Conservation (phyloP, 148 eudicot genomes). For the Chenopodium album region DNA sequence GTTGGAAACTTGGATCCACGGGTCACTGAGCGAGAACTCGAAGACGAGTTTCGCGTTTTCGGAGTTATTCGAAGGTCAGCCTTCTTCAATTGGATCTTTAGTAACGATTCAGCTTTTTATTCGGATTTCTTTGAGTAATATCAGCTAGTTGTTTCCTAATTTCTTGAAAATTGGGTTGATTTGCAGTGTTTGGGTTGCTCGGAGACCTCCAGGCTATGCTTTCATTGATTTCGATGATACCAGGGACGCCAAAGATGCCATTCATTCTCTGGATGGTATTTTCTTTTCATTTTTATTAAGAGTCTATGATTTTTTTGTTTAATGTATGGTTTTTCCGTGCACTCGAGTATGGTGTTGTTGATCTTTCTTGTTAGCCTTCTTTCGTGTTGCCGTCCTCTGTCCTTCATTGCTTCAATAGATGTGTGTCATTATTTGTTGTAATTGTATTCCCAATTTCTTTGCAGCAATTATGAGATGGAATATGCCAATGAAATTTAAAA, state of each 20-base stretch:
- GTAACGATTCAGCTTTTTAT: no score
- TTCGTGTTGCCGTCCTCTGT: no score
- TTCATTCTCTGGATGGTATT: constrained; percentile 76
- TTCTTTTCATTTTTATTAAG: background rate
- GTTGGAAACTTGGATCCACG: constrained; percentile 88
- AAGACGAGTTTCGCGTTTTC: constrained; percentile 80
- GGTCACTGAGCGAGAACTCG: constrained; percentile 85
- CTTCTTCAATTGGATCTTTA: background rate
- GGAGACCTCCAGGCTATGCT: constrained; percentile 97
- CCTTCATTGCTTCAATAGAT: no score
- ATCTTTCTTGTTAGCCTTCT: no score
- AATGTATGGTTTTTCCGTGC: no score
- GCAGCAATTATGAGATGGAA: no score
- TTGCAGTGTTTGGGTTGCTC: constrained; percentile 97
- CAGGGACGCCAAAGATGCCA: constrained; percentile 92
- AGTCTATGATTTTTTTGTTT: background rate
- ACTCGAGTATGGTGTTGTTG: no score
- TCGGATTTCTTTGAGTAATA: background rate
- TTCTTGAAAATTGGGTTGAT: background rate
- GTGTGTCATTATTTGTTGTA: no score
- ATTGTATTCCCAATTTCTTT: no score
- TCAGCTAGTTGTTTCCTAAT: no score
- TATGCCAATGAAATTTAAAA: no score
- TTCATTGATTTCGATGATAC: constrained; percentile 91
- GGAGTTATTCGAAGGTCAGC: constrained; percentile 74